Base-by-base conservation (phyloP, 139 green algal genomes). In the Penium margaritaceum region DNA sequence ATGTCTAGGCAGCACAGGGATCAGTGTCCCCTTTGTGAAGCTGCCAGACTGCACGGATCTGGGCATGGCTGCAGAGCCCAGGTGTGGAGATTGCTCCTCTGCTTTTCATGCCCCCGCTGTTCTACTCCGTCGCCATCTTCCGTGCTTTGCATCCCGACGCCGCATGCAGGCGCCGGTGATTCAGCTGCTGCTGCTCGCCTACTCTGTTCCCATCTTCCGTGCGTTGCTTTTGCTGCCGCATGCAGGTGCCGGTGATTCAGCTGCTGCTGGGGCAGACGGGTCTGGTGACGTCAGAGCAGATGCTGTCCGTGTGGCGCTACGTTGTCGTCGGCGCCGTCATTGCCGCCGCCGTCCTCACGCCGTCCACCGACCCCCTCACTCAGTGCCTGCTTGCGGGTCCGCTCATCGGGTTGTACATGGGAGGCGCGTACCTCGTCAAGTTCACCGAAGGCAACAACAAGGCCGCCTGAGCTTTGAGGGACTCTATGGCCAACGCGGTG, bases 361-460 rank as follows among this genome's bases (percentile, higher is more conserved):
- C 94, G 5, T 96, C 88, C 47, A 99, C 94, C 3, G 94, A 99
- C 82, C 94, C 94, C 24, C 96, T 99, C 85, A 99, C 94, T 0
- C 93, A 98, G 81, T 90, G 86, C 9, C 88, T 99, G 76, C 84
- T 99, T 57, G 94, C 94, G 24, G 86, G 91, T 30, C 94, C 94
- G 1, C 82, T 99, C 32, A 89, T 97, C 51, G 84, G 85, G 19
- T 85, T 99, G 19, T 99, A 99, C 84, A 83, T 99, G 54, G 94
- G 92, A 6, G 94, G 94, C 2, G 94, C 92, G 0, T 54, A 33
- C 0, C 69, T 83, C 9, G 92, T 97, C 21, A 79, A 75, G 33
- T 3, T 87, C 14, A 84, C 95, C 32, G 90, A 97, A 27, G 24
- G 51, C 19, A 83, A 44, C 29, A 80, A 80, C n/a, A 15, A 63